Conservation (phyloP, 441 rosid genomes). For the Populus hybrid region DNA sequence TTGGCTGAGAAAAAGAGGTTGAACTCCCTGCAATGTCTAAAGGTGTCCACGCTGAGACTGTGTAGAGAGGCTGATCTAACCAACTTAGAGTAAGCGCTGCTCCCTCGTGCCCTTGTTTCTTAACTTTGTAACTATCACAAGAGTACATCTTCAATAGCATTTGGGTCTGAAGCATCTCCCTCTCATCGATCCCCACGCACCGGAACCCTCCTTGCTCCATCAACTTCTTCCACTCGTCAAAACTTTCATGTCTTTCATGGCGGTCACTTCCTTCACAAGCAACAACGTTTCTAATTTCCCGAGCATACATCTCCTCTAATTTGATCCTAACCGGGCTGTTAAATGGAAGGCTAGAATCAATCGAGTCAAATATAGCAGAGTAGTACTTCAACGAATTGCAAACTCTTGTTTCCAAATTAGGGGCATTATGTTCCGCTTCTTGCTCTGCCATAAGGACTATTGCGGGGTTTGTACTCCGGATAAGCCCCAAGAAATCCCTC, state of each 20-base stretch:
- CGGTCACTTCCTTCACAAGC: constrained; percentile 94
- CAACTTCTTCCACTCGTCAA: constrained; percentile 63
- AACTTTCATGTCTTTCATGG: constrained; percentile 72
- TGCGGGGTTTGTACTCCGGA: constrained; percentile 74
- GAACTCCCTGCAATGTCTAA: constrained; percentile 57
- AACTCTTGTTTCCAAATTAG: constrained; percentile 56
- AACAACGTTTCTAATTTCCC: constrained; percentile 74
- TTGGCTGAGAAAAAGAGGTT: constrained; percentile 51
- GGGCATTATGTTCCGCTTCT: constrained; percentile 63
- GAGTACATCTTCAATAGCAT: constrained; percentile 85
- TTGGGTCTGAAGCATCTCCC: constrained; percentile 77
- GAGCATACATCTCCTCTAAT: constrained; percentile 83
- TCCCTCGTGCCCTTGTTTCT: constrained; percentile 42
- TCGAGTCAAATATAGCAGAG: constrained; percentile 72
- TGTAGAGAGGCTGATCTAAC: constrained; percentile 79
- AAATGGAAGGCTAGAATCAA: constrained; percentile 50
- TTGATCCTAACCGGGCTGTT: constrained; percentile 69
- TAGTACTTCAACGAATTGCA: constrained; percentile 72
- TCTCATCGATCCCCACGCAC: constrained; percentile 53
- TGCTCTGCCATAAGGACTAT: constrained; percentile 72
- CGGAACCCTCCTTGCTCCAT: constrained; percentile 83
- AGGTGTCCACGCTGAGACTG: constrained; percentile 84
- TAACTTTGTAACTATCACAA: constrained; percentile 40
- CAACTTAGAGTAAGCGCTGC: constrained; percentile 68
- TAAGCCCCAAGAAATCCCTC: constrained; percentile 69